These are phyloP conservation scores for Thermoascus crustaceus DNA, from an alignment of 2,329 filamentous ascomycete genomes.

Conservation along the genomic window DNA sequence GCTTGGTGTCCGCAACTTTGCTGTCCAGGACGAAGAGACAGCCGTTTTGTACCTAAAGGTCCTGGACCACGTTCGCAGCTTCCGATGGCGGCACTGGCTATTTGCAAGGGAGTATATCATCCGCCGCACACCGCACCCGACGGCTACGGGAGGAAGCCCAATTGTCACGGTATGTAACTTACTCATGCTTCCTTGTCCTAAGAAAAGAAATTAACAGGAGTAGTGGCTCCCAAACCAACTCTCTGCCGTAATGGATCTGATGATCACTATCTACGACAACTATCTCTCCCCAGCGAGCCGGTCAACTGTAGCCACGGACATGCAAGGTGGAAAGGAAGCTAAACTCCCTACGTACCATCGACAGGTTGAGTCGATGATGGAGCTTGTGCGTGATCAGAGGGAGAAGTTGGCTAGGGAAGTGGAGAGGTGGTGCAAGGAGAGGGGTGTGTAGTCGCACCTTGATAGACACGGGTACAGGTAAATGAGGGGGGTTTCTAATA, in stretches of 20 bases:
- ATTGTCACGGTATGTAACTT: slow-evolving; percentile 36
- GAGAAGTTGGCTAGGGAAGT: slow-evolving; percentile 37
- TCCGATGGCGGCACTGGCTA: slow-evolving; percentile 43
- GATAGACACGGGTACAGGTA: too few relatives aligned
- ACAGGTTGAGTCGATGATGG: slow-evolving; percentile 28
- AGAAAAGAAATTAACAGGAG: background rate
- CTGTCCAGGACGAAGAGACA: slow-evolving; percentile 31
- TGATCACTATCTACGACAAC: slow-evolving; percentile 38
- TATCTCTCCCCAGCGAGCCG: slow-evolving; percentile 28
- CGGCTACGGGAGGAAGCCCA: slow-evolving; percentile 41
- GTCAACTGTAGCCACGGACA: slow-evolving; percentile 4
- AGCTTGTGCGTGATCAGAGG: slow-evolving; percentile 23
- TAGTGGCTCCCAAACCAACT: slow-evolving; percentile 43
- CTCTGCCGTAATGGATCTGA: slow-evolving; percentile 41
- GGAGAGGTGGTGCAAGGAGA: slow-evolving; percentile 38
- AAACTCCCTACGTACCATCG: slow-evolving; percentile 18
- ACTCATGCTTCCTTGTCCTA: too few relatives aligned
- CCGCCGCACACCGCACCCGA: slow-evolving; percentile 37
- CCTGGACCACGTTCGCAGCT: slow-evolving; percentile 41
- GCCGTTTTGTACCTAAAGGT: slow-evolving; percentile 37
- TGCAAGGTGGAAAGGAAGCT: slow-evolving; percentile 10
- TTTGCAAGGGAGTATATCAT: slow-evolving; percentile 44
- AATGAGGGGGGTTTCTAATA: too few relatives aligned
- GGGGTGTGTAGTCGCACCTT: slow-evolving; percentile 28
- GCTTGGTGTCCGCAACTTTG: slow-evolving; percentile 32